These are phyloP conservation scores for Fusarium sp. DNA, from an alignment of 2,329 filamentous ascomycete species.

Conservation along the genomic window DNA sequence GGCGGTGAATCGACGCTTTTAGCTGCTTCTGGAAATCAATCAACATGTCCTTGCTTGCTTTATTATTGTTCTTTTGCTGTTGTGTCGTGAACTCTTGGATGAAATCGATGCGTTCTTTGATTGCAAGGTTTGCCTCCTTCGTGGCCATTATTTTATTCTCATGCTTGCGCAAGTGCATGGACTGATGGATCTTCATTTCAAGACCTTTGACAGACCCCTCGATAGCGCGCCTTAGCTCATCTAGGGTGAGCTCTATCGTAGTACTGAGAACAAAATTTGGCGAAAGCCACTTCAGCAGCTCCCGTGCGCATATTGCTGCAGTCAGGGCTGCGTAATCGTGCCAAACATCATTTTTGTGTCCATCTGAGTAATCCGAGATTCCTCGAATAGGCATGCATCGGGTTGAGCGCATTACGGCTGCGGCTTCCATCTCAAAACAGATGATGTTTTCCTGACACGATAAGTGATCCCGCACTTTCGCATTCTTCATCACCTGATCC, in stretches of 20 bases:
- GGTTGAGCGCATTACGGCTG: background rate
- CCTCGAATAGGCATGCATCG: background rate
- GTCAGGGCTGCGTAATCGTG: background rate
- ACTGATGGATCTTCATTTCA: background rate
- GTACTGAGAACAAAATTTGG: background rate
- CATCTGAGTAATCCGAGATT: background rate
- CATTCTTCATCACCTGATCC: background rate
- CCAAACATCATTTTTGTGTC: background rate
- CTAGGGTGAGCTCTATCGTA: background rate
- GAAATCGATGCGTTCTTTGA: background rate
- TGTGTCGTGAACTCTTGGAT: background rate
- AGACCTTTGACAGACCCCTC: background rate
- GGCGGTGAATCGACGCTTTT: background rate
- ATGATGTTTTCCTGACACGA: background rate
- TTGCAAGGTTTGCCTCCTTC: background rate
- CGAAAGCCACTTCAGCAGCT: background rate
- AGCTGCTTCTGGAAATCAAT: background rate
- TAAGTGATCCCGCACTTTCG: background rate
- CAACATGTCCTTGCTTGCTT: background rate
- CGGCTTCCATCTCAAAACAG: background rate
- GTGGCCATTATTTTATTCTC: background rate
- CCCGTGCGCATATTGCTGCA: background rate
- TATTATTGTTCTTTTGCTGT: background rate
- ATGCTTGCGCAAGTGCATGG: background rate
- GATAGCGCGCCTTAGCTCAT: background rate